These are phyloP conservation scores for Ceratocystis colombiana DNA, from an alignment of 2,329 filamentous ascomycete species.

Conservation along the genomic window DNA sequence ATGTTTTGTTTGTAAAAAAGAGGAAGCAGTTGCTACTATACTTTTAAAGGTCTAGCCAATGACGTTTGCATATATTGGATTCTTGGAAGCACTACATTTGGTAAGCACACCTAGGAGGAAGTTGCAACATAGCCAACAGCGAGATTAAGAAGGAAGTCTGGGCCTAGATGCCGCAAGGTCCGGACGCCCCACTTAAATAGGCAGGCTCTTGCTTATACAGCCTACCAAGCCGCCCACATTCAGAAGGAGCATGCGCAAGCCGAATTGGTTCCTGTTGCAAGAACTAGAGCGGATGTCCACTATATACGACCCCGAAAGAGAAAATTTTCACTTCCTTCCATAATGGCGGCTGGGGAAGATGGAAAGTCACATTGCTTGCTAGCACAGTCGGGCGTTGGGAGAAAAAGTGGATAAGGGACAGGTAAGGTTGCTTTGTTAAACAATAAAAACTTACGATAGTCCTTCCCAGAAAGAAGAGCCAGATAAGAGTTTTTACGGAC, in stretches of 20 bases:
- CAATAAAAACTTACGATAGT: not conserved
- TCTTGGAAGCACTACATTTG: not conserved
- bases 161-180: not conserved
- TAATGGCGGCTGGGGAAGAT: not conserved
- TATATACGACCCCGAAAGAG: not conserved
- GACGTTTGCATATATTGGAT: not conserved
- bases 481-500: not conserved
- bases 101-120: not conserved
- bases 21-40: not conserved
- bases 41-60: not conserved
- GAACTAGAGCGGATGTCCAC: not conserved
- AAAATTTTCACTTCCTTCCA: slow-evolving; percentile 2
- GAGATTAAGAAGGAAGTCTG: not conserved
- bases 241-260: slow-evolving; percentile 4
- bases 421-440: not conserved
- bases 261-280: not conserved
- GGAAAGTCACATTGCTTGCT: not conserved
- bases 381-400: not conserved
- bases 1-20: not conserved
- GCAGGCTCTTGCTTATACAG: not conserved
- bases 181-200: not conserved
- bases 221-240: not conserved
- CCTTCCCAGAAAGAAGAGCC: not conserved
- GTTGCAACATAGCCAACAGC: not conserved
- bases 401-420: not conserved